Evolutionary conservation across 2,329 filamentous ascomycete species (phyloP), one percentile per base, ranked within the genome.

Genomic region (Trichophyton rubrum): DNA sequence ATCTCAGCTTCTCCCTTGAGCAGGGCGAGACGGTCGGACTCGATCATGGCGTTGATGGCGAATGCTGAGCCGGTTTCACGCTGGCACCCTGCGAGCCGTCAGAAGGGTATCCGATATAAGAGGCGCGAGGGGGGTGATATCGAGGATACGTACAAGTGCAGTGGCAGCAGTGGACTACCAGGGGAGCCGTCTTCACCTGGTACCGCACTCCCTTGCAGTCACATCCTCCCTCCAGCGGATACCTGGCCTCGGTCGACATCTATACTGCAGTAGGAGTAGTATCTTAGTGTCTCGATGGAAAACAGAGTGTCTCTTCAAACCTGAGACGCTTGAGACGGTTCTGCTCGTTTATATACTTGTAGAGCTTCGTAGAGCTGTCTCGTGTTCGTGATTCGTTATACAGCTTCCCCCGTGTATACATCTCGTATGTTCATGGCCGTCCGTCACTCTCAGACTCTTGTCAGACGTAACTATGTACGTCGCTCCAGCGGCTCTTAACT

Each of bases 131-230:
- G 24, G 3, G 20, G 0, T 30, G 11, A 30, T 30, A 30, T 30
- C 6, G 20, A 15, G 22, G 2, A 5, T 15, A 6, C 60, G 3
- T 60, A 64, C 62, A 62, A 15, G 74, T 75, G 69, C 78, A 80
- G 67, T 78, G 74, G 68, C 78, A 80, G 71, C 73, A 76, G 66
- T 80, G 74, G 38, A 75, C 71, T 58, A 75, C 63, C 47, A 79
- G 67, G n/a, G 70, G 68, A 1, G 65, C 15, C 15, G 62, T 64
- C 27, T 61, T 53, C 59, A 72, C 57, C 15, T 61, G 63, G 64
- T 72, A 72, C 17, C 67, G 65, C 15, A 72, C 59, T 43, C 65
- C 59, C 11, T 61, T 59, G 64, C 71, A 72, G 56, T 61, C 58
- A 61, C 71, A 73, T 60, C 64, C 62, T 47, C 66, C 69, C 62